Base-by-base conservation (phyloP, 1,139 yeast species). In the Candida tropicalis region DNA sequence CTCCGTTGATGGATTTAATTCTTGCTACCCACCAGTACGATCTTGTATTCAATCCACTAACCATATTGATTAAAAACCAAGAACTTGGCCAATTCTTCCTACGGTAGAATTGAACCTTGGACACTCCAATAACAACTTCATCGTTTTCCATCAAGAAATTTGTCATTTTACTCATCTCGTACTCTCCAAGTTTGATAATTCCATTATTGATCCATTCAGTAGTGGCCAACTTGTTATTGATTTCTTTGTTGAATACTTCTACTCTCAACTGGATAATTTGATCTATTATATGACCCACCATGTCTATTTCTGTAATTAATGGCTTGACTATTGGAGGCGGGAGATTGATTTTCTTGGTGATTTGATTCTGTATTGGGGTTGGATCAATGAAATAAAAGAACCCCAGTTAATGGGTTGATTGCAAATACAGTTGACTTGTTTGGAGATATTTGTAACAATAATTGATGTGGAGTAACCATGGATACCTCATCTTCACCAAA, bases 61-160 rank as follows among this genome's bases (percentile, higher is more conserved):
- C 62, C 41, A 74, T 63, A 38, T 66, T 68, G 4, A 82, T 74
- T 39, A 85, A 61, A 57, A 82, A 82, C 91, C 91, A 85, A 44
- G 82, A 79, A 2, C 80, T 66, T 0, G 90, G 89, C 91, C 91
- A 85, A 47, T 77, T 82, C 42, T 77, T 77, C 41, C 86, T 68
- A 17, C 87, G 71, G 56, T 79, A 84, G 43, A 81, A 74, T 49
- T 73, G 80, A 20, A 80, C 55, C 43, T 62, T 68, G 20, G 34
- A 17, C 23, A 39, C 38, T 28, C 29, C 32, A 31, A 17, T 25
- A 18, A 15, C 12, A 13, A 22, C n/a, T 18, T 31, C 31, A 16
- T 35, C 13, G 25, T 41, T 39, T 9, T 35, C 38, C 6, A 25
- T 24, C 7, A 48, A 31, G 37, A 48, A 44, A 35, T 51, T 45